These are phyloP conservation scores for Naematelia aurantialba DNA, from an alignment of 768 basidiomycete species.

Conservation along the genomic window DNA sequence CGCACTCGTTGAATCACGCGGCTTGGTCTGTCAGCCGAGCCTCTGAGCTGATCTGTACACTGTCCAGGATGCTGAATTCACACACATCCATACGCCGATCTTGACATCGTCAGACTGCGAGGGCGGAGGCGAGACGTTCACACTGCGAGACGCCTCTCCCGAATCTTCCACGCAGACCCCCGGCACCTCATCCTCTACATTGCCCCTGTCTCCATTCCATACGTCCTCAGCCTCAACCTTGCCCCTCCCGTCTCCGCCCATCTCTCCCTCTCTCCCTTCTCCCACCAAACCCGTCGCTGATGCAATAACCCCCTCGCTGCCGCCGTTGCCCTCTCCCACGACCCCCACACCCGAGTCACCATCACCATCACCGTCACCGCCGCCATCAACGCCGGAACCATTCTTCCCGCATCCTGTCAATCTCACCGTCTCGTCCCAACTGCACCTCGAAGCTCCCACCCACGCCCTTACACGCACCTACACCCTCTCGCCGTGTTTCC, in stretches of 20 bases:
- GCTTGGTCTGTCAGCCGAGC: no score
- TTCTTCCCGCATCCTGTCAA: slow-evolving; percentile 56
- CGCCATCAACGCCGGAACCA: not conserved
- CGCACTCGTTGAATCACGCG: no score
- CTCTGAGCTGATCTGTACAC: no score
- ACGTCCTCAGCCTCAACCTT: slow-evolving; percentile 16
- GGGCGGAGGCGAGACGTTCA: slow-evolving; percentile 90
- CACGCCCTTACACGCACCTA: slow-evolving; percentile 76
- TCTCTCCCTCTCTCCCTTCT: slow-evolving; percentile 8
- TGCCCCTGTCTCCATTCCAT: not conserved
- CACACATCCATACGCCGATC: slow-evolving; percentile 76
- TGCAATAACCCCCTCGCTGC: not conserved
- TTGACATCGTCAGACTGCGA: slow-evolving; percentile 90
- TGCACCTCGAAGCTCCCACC: slow-evolving; percentile 87
- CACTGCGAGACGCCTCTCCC: slow-evolving; percentile 50
- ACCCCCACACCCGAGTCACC: slow-evolving; percentile 18
- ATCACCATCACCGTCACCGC: not conserved
- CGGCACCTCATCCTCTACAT: slow-evolving; percentile 18
- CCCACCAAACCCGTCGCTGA: slow-evolving; percentile 5
- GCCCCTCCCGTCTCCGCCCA: slow-evolving; percentile 7
- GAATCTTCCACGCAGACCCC: slow-evolving; percentile 49
- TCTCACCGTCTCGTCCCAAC: slow-evolving; percentile 90
- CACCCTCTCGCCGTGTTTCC: slow-evolving; percentile 88
- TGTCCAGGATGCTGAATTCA: slow-evolving; percentile 72
- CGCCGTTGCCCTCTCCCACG: slow-evolving; percentile 3